Evolutionary conservation across 1,284 basidiomycete species (phyloP), one percentile per base, ranked within the genome.

Genomic region (Athelia sp.): DNA sequence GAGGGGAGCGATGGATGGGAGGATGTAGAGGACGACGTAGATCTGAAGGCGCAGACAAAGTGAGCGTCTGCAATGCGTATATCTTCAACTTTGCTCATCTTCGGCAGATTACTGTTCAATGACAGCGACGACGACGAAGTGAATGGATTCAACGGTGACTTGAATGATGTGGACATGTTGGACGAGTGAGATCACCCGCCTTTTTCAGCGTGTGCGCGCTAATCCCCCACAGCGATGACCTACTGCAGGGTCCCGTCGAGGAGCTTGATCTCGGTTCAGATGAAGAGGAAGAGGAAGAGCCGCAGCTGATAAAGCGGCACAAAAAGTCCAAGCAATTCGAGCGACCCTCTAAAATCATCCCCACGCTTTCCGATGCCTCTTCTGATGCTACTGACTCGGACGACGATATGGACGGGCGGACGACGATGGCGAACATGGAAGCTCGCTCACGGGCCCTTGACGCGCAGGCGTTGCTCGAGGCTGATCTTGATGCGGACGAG

Each of bases 391-490:
- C 58, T 50, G 66, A 62, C 49, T 46, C 56, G 46, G 72, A 77
- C 38, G 71, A 72, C 6, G 82, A 82, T 17, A 79, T 82, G 23
- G 84, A 82, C 50, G 82, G 68, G 3, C 82, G 72, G 43, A 67
- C 83, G 23, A 91, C 87, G 8, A 81, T 82, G 65, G 78, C 75
- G 22, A 91, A 90, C 58, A 87, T 90, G 75, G 89, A 87, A 56
- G 79, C 81, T 22, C 81, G 81, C 31, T 90, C 88, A 24, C 78
- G 78, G 47, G 86, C 85, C 43, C 64, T 91, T 45, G 88, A 91
- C 56, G 80, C 73, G 13, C 69, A 75, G 54, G 81, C 82, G 11
- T 74, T 72, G n/a, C 75, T 67, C 10, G 86, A 90, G 45, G 87
- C 84, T 0, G 78, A 80, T 54, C 70, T 88, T 29, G 87, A 88